Evolutionary conservation across 2,329 filamentous ascomycete species (phyloP), one percentile per base, ranked within the genome.

Genomic region (Phaeosphaeria sp.): DNA sequence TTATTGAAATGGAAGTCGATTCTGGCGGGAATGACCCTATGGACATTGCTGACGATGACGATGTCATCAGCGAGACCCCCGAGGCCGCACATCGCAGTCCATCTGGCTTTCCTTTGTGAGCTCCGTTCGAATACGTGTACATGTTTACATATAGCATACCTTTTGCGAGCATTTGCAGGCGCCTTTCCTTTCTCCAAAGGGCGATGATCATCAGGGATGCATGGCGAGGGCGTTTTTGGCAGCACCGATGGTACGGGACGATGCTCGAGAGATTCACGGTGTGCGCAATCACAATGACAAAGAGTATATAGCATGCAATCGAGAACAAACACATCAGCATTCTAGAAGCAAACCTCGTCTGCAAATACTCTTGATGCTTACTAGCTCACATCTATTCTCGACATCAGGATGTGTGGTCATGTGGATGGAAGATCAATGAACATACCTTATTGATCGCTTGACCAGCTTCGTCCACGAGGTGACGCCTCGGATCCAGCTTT

Each of bases 1-100:
- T n/a, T 13, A 54, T 59, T 11, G n/a, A 42, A 6, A 57, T 64
- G 33, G 61, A 64, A 11, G 43, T 46, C 17, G 52, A 53, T 18
- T 57, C 59, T 39, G 46, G 56, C 11, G 60, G 54, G 3, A 55
- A 27, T 5, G 44, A 64, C 27, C 44, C 46, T 3, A 56, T 62
- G 56, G 54, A 62, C 17, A 50, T 50, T 9, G 56, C 48, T 6
- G 52, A 50, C 39, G 27, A 33, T 17, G 36, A 41, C 13, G 30
- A 36, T 3, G 30, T 36, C 30, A 15, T 36, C 30, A 11, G 30
- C 13, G 30, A 36, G 11, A 36, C 30, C 3, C 30, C 30, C 30
- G 30, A 36, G 11, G 6, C 30, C 13, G 30, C 30, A 36, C 30
- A 11, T 36, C 30, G 30, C 5, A 36, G 30, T 15, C 30, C 30